Evolutionary conservation across 768 basidiomycete genomes (phyloP), one percentile per base, ranked within the genome.

Genomic region (Hericium rajendrae): DNA sequence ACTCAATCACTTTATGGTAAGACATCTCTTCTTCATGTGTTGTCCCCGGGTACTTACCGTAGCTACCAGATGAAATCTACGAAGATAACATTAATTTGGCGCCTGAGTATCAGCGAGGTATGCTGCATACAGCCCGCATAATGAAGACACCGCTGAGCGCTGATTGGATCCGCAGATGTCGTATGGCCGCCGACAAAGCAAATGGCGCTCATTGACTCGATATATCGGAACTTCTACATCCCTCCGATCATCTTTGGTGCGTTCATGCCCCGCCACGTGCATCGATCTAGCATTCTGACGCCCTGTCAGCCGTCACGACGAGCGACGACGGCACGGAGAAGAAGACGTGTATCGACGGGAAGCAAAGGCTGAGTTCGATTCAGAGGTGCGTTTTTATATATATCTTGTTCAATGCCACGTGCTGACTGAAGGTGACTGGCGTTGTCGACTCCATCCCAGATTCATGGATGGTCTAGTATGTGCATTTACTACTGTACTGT

Each of bases 101-200:
- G 58, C 84, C 84, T 0, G 82, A 84, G 59, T 86, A 86, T 65
- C 84, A 86, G 62, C 73, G 84, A 66, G 80, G 84, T 81, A 53
- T 40, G 71, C 54, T 38, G 18, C 24, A 43, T 43, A 18, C 12
- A 15, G 41, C 41, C 41, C 6, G 15, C 41, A 15, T 18, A n/a
- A 15, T 18, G 43, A 18, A 8, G 18, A 18, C 43, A 15, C 20
- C 43, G 15, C 16, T 20, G 32, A n/a, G 18, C 43, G 43, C 43
- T 46, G 15, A 46, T 16, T 18, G 9, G 8, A 51, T 11, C 0
- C 40, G 3, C 53, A 88, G 88, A 84, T 50, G 81, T 91, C 40
- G 90, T 92, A 1, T 92, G 89, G 90, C 75, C 85, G 0, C 85
- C 88, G 59, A 62, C 73, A 2, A 90, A 91, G 68, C 87, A 90